Base-by-base conservation (phyloP, 2,329 filamentous ascomycete species). In the Botryosphaeria dothidea region DNA sequence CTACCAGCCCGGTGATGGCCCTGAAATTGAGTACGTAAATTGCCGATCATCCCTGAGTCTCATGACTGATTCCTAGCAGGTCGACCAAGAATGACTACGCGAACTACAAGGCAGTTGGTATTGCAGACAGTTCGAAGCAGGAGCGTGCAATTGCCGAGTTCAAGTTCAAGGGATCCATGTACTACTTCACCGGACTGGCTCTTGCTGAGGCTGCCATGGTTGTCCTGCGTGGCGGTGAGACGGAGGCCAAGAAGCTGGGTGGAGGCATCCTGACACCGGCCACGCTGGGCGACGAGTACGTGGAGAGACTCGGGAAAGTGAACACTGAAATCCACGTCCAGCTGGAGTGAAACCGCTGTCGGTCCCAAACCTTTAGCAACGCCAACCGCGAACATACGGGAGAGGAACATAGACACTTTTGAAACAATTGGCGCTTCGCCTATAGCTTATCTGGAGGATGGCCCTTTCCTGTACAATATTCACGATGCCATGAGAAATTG, bases 261-360 rank as follows among this genome's bases (percentile, higher is more conserved):
- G 90, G 90, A 19, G 91, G 90, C 2, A 79, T 92, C 25, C 86
- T 91, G 67, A 93, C 91, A 1, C 88, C 91, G 0, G 89, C 90
- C 0, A 90, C 86, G 62, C 78, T 93, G 2, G 91, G 91, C 0
- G 86, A 89, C 69, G 79, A 82, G 9, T 90, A 86, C 71, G 80
- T 92, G 66, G 86, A 92, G 3, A 60, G 63, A 36, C 63, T 65
- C 8, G 51, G 21, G 43, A 60, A 65, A 13, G 45, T 34, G 25
- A 56, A 56, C 45, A 57, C 36, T 15, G 48, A 52, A 45, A 61
- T 65, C 25, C 21, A 60, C 45, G 62, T 64, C 15, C 43, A 29
- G 13, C n/a, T 64, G 15, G 15, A 60, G 41, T 60, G 46, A 19
- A 45, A 19, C 5, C 4, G 19, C 8, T 19, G 4, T 19, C 17